phyloP scores from a whole-genome alignment of 257 asterid genomes.

The Orobanche coerulescens region DNA sequence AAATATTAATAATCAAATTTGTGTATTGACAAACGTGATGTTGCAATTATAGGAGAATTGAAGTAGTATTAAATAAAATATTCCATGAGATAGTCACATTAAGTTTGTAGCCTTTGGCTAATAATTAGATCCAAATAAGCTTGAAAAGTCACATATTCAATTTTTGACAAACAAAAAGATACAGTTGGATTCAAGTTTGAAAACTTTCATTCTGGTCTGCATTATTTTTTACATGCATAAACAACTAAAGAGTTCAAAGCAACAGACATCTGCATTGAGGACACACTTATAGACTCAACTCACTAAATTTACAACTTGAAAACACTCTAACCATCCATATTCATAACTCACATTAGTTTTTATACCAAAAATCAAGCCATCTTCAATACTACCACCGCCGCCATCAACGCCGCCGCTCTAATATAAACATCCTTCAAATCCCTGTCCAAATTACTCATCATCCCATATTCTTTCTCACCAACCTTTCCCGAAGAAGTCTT shows the following conservation, averaged over 20 bases:
- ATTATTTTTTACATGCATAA: background rate
- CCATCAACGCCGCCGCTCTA: slow-evolving; percentile 54
- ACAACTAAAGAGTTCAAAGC: background rate
- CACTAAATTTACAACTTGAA: slow-evolving; percentile 12
- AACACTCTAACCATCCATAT: background rate
- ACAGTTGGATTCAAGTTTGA: too few relatives aligned
- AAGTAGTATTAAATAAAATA: too few relatives aligned
- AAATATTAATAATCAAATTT: too few relatives aligned
- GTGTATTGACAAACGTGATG: too few relatives aligned
- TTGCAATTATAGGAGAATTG: too few relatives aligned
- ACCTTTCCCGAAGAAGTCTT: slow-evolving; percentile 37
- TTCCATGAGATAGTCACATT: too few relatives aligned
- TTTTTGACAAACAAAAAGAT: too few relatives aligned
- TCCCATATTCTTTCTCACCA: slow-evolving; percentile 42
- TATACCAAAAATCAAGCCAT: slow-evolving; percentile 33
- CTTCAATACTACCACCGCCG: slow-evolving; percentile 48
- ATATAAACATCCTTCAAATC: slow-evolving; percentile 59
- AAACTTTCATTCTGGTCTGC: background rate
- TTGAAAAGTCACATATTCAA: too few relatives aligned
- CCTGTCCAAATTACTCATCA: slow-evolving; percentile 50
- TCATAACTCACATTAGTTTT: too few relatives aligned
- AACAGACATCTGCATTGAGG: background rate
- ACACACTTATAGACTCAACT: background rate
- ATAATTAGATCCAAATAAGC: too few relatives aligned
- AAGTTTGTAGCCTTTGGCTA: too few relatives aligned